phyloP scores from a whole-genome alignment of 2,329 filamentous ascomycete genomes.

The Trichoderma koningii region DNA sequence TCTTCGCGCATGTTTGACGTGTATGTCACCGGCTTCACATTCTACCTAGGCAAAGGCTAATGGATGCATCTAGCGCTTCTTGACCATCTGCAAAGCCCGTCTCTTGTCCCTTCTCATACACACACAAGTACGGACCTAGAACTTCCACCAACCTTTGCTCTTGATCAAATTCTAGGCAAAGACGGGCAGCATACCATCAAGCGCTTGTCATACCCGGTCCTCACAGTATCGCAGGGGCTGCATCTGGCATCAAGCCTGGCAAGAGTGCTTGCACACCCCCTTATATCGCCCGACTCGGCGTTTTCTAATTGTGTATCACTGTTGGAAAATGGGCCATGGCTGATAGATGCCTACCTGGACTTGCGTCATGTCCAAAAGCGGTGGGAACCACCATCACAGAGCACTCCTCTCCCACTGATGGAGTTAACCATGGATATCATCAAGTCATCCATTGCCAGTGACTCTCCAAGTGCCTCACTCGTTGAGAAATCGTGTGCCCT shows the following conservation, averaged over 20 bases:
- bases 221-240: slow-evolving; percentile 47
- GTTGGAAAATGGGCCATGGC: slow-evolving; percentile 49
- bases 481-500: slow-evolving; percentile 44
- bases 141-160: slow-evolving; percentile 45
- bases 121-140: slow-evolving; percentile 36
- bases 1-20: slow-evolving; percentile 50
- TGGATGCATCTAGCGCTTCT: slow-evolving; percentile 36
- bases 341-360: slow-evolving; percentile 52
- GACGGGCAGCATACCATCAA: slow-evolving; percentile 32
- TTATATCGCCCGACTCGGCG: slow-evolving; percentile 40
- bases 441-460: slow-evolving; percentile 30
- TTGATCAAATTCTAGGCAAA: slow-evolving; percentile 41
- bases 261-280: slow-evolving; percentile 47
- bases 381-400: slow-evolving; percentile 40
- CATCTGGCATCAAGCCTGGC: slow-evolving; percentile 50
- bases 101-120: slow-evolving; percentile 33
- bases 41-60: background rate
- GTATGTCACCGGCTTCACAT: slow-evolving; percentile 40
- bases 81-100: slow-evolving; percentile 41
- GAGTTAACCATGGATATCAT: slow-evolving; percentile 43
- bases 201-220: slow-evolving; percentile 46
- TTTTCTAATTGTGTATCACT: slow-evolving; percentile 41
- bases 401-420: slow-evolving; percentile 42
- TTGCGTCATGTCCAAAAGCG: slow-evolving; percentile 45
- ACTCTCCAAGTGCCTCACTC: slow-evolving; percentile 31